Evolutionary conservation across 495 filamentous ascomycete genomes (phyloP), one percentile per base, ranked within the genome.

Genomic region (Trichoderma reesei): DNA sequence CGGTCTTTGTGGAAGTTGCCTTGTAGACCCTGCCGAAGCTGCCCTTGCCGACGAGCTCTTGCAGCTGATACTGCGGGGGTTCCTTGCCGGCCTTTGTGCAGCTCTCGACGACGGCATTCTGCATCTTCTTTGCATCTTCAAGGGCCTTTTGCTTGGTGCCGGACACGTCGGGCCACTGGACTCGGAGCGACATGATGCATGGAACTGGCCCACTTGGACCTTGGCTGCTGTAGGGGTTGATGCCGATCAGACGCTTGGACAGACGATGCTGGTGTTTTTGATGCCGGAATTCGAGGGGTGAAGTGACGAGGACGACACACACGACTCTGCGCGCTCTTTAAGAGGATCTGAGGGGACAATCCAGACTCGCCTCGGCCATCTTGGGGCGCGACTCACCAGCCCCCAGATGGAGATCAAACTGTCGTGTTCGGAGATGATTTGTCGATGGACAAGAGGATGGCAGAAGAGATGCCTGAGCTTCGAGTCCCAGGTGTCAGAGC

Each of bases 1-100:
- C 80, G n/a, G 82, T 77, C 56, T 74, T 79, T 75, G 74, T 75
- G 73, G 78, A 87, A 65, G 70, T 85, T 37, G 72, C 90, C 74
- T 94, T 96, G 80, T 92, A 98, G 9, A 98, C 94, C 41, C 92
- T 86, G 18, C 94, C 95, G 75, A 91, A 98, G 5, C 88, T 87
- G n/a, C 94, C 94, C 74, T 97, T 98, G 20, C 94, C 94, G 65
- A 96, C 93, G 64, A 98, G 77, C 73, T 98, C 93, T 42, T 88
- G 80, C 46, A 98, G 90, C 13, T 85, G 85, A 67, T 96, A 98
- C 6, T 70, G 73, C 0, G 82, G 82, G 5, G 70, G 67, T 3
- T 76, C 74, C 51, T 80, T 80, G 41, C 79, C 80, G 18, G 75
- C 74, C 63, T 76, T 80, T 59, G 61, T 69, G 67, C 76, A 81